Evolutionary conservation across 2,329 filamentous ascomycete species (phyloP).

Genomic region (Fusarium illudens): DNA sequence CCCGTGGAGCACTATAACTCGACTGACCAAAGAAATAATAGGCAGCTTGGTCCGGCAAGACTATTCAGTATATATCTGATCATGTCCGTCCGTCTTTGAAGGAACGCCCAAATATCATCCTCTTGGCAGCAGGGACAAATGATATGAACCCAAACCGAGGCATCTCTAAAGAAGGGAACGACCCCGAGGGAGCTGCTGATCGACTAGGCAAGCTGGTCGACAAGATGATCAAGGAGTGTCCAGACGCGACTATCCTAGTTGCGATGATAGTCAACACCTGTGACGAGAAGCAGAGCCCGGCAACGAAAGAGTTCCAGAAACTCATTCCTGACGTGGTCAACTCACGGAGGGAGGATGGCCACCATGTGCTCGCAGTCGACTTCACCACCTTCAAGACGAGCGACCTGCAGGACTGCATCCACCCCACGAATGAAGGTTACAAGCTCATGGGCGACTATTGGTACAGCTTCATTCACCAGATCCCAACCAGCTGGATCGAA

Average conservation of each 20-base stretch:
- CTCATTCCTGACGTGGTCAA: slow-evolving; percentile 2
- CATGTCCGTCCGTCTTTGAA: slow-evolving; percentile 6
- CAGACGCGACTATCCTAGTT: slow-evolving; percentile 17
- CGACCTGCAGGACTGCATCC: slow-evolving; percentile 32
- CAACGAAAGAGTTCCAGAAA: background rate
- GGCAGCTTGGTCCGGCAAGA: slow-evolving; percentile 24
- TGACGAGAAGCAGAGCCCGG: background rate
- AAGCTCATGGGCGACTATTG: slow-evolving; percentile 32
- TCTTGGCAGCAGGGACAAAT: slow-evolving; percentile 16
- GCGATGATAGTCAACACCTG: slow-evolving; percentile 22
- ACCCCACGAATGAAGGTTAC: slow-evolving; percentile 34
- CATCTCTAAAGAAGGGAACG: slow-evolving; percentile 21
- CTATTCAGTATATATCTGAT: slow-evolving; percentile 20
- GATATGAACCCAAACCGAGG: slow-evolving; percentile 15
- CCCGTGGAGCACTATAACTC: background rate
- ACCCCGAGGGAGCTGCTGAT: slow-evolving; percentile 2
- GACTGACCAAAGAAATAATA: background rate
- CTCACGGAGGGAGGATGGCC: background rate
- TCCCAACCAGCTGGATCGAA: slow-evolving; percentile 33
- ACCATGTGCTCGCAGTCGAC: slow-evolving; percentile 24
- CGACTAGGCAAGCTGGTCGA: slow-evolving; percentile 14
- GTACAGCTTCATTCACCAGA: slow-evolving; percentile 37
- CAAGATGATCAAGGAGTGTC: slow-evolving; percentile 17
- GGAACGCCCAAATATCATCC: slow-evolving; percentile 15
- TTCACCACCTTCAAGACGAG: slow-evolving; percentile 12